Evolutionary conservation across 306 rosid species (phyloP).

Genomic region (Lathyrus aphaca): DNA sequence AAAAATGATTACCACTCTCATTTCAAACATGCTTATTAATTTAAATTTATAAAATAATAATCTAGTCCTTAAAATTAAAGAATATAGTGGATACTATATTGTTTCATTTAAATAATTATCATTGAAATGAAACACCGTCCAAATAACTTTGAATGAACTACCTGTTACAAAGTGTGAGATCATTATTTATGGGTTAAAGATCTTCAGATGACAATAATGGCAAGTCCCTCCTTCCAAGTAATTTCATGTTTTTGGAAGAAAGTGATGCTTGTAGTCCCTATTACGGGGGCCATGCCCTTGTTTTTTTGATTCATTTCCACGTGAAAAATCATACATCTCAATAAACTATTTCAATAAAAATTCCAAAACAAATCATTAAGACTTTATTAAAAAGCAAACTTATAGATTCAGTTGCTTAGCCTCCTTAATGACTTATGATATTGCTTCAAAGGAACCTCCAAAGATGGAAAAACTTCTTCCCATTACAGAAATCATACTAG

Average conservation of each 20-base stretch:
- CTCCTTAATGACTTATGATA: conserved; percentile 20
- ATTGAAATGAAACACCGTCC: too few species aligned
- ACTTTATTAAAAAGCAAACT: background rate
- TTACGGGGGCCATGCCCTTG: conserved; percentile 5
- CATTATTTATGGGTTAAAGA: background rate
- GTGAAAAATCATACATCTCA: background rate
- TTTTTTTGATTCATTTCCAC: conserved; percentile 13
- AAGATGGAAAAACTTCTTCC: background rate
- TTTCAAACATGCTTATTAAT: too few species aligned
- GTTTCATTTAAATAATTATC: too few species aligned
- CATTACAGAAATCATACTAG: conserved; percentile 19
- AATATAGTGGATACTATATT: too few species aligned
- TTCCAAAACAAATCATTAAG: background rate
- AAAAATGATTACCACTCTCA: too few species aligned
- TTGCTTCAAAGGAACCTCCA: conserved; percentile 39
- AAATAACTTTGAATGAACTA: too few species aligned
- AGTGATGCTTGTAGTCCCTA: background rate
- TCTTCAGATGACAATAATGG: background rate
- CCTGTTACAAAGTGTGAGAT: too few species aligned
- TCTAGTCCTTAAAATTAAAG: too few species aligned
- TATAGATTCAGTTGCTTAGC: background rate
- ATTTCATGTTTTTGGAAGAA: background rate
- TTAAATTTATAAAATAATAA: too few species aligned
- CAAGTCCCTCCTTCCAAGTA: conserved; percentile 4
- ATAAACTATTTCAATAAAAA: background rate